Evolutionary conservation across 148 eudicot genomes (phyloP).

Genomic region (Oxyria digyna): DNA sequence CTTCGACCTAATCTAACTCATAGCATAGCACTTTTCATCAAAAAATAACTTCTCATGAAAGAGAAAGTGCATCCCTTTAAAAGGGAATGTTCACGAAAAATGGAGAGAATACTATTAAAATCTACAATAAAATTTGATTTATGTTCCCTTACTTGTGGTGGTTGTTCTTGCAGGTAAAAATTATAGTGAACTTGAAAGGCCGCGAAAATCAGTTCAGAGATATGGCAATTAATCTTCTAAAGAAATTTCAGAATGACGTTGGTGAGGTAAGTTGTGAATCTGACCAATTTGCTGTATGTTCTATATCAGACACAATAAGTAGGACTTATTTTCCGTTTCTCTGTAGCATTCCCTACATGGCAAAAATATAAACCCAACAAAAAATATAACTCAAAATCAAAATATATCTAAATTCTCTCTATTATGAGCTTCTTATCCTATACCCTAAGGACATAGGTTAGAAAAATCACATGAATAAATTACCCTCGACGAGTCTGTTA

Average conservation of each 20-base stretch:
- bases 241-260: conserved; percentile 58
- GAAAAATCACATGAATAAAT: not conserved
- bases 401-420: no score
- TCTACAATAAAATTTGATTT: not conserved
- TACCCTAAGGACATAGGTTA: no score
- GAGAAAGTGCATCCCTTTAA: not conserved
- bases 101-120: not conserved
- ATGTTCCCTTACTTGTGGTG: not conserved
- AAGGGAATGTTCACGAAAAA: not conserved
- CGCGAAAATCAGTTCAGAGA: conserved; percentile 58
- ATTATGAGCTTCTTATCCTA: no score
- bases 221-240: conserved; percentile 66
- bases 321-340: not conserved
- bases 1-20: not conserved
- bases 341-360: no score
- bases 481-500: not conserved
- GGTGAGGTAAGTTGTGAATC: conserved; percentile 61
- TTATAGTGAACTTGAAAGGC: conserved; percentile 78
- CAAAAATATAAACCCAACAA: no score
- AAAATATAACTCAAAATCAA: no score
- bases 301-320: not conserved
- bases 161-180: conserved; percentile 55
- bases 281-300: not conserved
- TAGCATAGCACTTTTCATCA: not conserved
- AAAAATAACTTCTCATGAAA: not conserved